Evolutionary conservation across 305 asterid species (phyloP).

Genomic region (Solanum chacoense): DNA sequence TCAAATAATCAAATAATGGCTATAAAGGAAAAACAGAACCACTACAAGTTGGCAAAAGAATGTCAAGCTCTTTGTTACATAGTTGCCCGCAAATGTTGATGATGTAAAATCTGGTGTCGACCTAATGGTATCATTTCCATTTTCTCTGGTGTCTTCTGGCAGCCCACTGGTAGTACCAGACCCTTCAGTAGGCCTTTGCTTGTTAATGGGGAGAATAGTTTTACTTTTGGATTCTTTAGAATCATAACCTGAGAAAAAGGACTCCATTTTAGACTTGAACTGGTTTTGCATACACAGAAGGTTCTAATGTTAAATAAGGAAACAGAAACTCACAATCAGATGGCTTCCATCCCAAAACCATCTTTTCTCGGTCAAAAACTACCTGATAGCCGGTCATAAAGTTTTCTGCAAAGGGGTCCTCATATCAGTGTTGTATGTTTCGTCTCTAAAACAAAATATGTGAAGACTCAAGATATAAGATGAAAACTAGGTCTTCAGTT

Average conservation of each 20-base stretch:
- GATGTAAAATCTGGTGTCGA: constrained; percentile 18
- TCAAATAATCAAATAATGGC: constrained; percentile 30
- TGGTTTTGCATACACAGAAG: neutral
- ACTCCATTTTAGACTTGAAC: neutral
- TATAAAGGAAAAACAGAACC: constrained; percentile 22
- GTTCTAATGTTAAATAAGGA: neutral
- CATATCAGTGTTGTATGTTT: neutral
- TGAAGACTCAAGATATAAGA: neutral
- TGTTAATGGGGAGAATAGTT: constrained; percentile 36
- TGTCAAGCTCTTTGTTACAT: constrained; percentile 20
- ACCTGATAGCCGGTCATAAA: neutral
- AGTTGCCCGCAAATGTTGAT: constrained; percentile 22
- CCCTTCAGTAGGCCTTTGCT: constrained; percentile 24
- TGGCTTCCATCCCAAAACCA: constrained; percentile 7
- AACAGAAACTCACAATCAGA: constrained; percentile 4
- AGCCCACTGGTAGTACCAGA: constrained; percentile 40
- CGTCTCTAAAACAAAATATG: neutral
- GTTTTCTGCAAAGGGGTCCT: constrained; percentile 2
- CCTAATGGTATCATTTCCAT: neutral
- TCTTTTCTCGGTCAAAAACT: neutral
- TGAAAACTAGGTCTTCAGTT: neutral
- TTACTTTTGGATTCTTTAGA: constrained; percentile 14
- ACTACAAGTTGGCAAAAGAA: constrained; percentile 17
- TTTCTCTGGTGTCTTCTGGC: neutral
- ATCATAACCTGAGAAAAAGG: constrained; percentile 38